A percentile compares a stretch with the other conserved stretches of the same genome.
These are phyloP conservation scores for Colletotrichum tofieldiae DNA, from an alignment of 2,329 filamentous ascomycete species.

Conservation along the genomic window DNA sequence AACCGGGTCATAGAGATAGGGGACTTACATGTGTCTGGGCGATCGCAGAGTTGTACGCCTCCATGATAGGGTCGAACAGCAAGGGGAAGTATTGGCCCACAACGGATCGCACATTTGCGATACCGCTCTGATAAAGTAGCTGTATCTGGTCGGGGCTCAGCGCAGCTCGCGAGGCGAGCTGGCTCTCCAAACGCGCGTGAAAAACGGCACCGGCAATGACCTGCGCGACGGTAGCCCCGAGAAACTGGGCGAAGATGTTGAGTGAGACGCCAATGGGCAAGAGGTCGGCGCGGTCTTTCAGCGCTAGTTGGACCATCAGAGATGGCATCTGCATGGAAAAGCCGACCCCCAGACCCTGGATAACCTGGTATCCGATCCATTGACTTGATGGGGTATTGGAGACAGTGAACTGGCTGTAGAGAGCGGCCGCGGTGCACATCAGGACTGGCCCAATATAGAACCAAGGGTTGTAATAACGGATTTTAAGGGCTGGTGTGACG, in stretches of 20 bases:
- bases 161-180: conserved; percentile 20
- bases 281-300: conserved; percentile 21
- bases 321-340: conserved; percentile 38
- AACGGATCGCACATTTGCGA: conserved; percentile 5
- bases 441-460: conserved; percentile 30
- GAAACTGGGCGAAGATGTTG: conserved; percentile 40
- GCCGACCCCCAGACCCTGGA: conserved; percentile 35
- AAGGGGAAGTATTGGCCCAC: conserved; percentile 55
- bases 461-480: conserved; percentile 40
- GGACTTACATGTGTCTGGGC: no score
- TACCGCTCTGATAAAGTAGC: conserved; percentile 5
- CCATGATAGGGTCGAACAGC: conserved; percentile 52
- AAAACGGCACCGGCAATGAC: conserved; percentile 45
- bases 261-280: conserved; percentile 41
- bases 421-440: conserved; percentile 11
- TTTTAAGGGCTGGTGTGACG: conserved; percentile 11
- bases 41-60: no score
- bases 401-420: conserved; percentile 33
- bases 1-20: neutral
- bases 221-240: conserved; percentile 40
- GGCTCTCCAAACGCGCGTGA: conserved; percentile 35
- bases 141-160: conserved; percentile 9
- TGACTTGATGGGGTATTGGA: conserved; percentile 30
- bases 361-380: conserved; percentile 42
- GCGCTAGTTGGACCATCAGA: conserved; percentile 41